Conservation (phyloP, 352 stramenopile species). For the Pythium utonaiense region DNA sequence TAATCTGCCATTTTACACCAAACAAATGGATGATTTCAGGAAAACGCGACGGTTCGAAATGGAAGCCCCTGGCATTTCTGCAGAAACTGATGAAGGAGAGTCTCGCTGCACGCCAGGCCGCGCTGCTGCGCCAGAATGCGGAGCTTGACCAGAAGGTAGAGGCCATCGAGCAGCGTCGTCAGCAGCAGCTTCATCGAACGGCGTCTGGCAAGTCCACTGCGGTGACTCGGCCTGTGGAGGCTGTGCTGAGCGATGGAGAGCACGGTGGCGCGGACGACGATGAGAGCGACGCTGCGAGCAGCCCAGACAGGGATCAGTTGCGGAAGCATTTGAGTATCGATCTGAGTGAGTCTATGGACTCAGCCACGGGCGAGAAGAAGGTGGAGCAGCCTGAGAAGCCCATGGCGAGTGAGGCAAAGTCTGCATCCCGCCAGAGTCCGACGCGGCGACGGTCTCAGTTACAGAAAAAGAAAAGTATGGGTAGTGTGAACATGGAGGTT, state of each 20-base stretch:
- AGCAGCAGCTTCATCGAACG: constrained; percentile 34
- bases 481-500: no score
- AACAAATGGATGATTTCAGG: neutral
- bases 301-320: constrained; percentile 7
- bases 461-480: constrained; percentile 8
- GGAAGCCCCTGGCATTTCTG: neutral
- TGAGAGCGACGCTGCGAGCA: constrained; percentile 8
- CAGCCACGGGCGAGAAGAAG: constrained; percentile 15
- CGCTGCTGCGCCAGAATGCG: constrained; percentile 56
- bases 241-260: constrained; percentile 7
- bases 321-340: constrained; percentile 34
- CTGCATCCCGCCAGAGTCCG: neutral
- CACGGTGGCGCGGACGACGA: neutral
- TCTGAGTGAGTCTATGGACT: constrained; percentile 56
- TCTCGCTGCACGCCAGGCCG: constrained; percentile 49
- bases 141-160: constrained; percentile 63
- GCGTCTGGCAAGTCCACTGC: neutral
- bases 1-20: neutral
- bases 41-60: constrained; percentile 7
- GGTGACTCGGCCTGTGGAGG: neutral
- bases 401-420: neutral
- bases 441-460: constrained; percentile 2
- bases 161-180: constrained; percentile 53
- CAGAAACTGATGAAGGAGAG: constrained; percentile 50
- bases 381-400: neutral